Base-by-base conservation (phyloP, 2,329 filamentous ascomycete genomes). In the Cercospora sp. region DNA sequence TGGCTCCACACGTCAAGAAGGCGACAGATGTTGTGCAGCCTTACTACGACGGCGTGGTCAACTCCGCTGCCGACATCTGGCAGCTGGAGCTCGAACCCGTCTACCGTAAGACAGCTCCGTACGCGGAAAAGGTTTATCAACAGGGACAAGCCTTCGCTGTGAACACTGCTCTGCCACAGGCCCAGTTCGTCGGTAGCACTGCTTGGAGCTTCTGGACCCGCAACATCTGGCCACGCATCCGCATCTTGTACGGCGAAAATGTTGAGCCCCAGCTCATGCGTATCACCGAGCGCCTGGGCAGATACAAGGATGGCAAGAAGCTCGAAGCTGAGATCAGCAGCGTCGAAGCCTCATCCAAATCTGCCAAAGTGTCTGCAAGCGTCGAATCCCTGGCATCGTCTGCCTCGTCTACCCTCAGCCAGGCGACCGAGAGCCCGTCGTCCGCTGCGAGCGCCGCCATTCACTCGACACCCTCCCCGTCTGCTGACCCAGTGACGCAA, bases 181-280 rank as follows among this genome's bases (percentile, higher is more conserved):
- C 87, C 5, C 85, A 87, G 66, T 91, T 88, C 83, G 87, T 87
- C 3, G 92, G 90, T 85, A 88, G 88, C 65, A 88, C 88, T 67
- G 86, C 87, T 0, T 87, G 88, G 67, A 81, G 86, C 12, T 94
- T 97, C 75, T 81, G 96, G 36, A 87, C 93, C 67, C 87, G 87
- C 58, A 90, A 89, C 1, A 83, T 98, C 16, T 95, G 92, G 90
- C 94, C 94, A 1, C 90, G 91, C 71, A 70, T 97, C 10, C 88
- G 91, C 28, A 85, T 91, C 13, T 82, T 97, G 5, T 98, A 98
- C 76, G 87, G 90, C 10, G 90, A 97, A 76, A 97, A 96, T 74
- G 94, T 99, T 3, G 94, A 98, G 81, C 96, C 96, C 13, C 96
- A 99, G 80, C 85, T 99, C 13, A 87, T 94, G 66, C 92, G 93